These are phyloP conservation scores for Fragaria iinumae DNA, from an alignment of 306 rosid species.

Conservation along the genomic window DNA sequence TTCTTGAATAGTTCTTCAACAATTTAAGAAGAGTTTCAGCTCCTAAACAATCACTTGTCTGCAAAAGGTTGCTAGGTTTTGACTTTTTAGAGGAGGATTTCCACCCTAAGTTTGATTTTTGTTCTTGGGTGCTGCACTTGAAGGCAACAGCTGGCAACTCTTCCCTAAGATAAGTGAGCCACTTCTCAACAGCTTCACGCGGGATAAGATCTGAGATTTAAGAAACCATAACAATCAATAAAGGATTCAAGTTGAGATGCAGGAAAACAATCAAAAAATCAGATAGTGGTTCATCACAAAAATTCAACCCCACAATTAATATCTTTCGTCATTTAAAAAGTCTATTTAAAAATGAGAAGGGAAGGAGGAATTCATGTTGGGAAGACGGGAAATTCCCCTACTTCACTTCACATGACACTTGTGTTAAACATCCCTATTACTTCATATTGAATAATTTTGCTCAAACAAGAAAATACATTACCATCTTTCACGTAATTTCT, in stretches of 20 bases:
- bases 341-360: not conserved
- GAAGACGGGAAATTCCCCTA: not conserved
- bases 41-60: slow-evolving; percentile 91
- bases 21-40: slow-evolving; percentile 90
- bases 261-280: not conserved
- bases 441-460: not conserved
- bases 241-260: not conserved
- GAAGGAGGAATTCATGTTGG: not conserved
- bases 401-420: not conserved
- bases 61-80: slow-evolving; percentile 62
- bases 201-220: slow-evolving; percentile 81
- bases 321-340: not conserved
- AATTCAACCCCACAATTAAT: not conserved
- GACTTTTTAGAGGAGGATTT: slow-evolving; percentile 65
- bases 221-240: slow-evolving; percentile 25
- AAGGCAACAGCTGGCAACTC: slow-evolving; percentile 96
- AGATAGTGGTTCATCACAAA: not conserved
- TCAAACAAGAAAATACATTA: not conserved
- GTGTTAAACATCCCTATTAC: not conserved
- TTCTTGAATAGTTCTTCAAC: slow-evolving; percentile 95
- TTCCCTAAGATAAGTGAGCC: slow-evolving; percentile 93
- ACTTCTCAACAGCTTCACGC: slow-evolving; percentile 85
- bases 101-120: slow-evolving; percentile 90
- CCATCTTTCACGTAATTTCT: not conserved
- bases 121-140: slow-evolving; percentile 96